Base-by-base conservation (phyloP, 352 stramenopile species). In the Globisporangium orthogonon region DNA sequence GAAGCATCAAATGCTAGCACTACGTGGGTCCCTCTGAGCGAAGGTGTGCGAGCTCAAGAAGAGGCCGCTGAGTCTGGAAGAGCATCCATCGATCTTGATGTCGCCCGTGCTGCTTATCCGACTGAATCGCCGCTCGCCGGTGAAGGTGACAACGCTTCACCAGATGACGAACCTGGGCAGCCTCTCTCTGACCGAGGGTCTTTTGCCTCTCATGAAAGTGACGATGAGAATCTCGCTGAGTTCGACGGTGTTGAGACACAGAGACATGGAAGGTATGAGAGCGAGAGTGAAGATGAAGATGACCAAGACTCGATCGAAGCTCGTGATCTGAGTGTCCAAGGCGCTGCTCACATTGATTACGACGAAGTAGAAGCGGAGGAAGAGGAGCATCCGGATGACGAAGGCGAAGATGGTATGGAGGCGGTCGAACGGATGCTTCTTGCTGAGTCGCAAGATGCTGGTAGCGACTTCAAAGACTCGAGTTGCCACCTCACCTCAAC, bases 361-460 rank as follows among this genome's bases (percentile, higher is more conserved):
- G 37, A 41, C 18, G 28, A 17, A 15, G n/a, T n/a, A 31, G 23
- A 53, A 10, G 30, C 18, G 29, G 37, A 18, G n/a, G 35, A 56
- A 17, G 35, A 56, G 7, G 50, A 56, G 18, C 17, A 48, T n/a
- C n/a, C 43, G 43, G 43, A 48, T 13, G 35, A 37, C 28, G 35
- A 37, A 17, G 35, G 23, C 28, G 35, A 37, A 17, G 53, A 58
- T n/a, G 43, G 23, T 28, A 45, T 57, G 55, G 55, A 60, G 33
- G 44, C 58, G 23, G 44, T 59, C 3, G 58, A 64, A 17, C 58
- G 45, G 4, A 48, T 64, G 44, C 52, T 64, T 7, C 44, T 64
- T 4, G 43, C 28, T 2, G 43, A 60, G 13, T 54, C 33, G 4
- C 46, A 6, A 30, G 35, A 28, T 2, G 18, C 45, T 33, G 46